phyloP scores from a whole-genome alignment of 495 filamentous ascomycete genomes.

The Tuber brumale region DNA sequence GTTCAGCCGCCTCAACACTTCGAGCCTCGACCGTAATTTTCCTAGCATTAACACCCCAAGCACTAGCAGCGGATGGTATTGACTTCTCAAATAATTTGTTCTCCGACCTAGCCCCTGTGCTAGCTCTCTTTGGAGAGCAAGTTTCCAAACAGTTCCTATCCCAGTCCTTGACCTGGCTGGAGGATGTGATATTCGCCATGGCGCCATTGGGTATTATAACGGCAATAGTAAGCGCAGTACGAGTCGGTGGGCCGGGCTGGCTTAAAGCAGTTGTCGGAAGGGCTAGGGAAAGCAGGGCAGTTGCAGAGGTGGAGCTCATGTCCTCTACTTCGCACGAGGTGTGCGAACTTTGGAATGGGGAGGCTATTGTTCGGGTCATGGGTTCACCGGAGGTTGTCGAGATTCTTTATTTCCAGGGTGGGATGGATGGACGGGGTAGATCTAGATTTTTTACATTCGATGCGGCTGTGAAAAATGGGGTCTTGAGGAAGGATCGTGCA shows the following conservation, averaged over 20 bases:
- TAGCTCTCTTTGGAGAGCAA: too few species aligned
- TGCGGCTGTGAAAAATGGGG: too few species aligned
- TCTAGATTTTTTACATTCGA: too few species aligned
- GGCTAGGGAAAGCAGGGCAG: slow-evolving; percentile 32
- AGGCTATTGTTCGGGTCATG: too few species aligned
- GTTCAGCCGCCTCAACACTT: neutral
- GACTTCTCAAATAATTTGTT: slow-evolving; percentile 13
- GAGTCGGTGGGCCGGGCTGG: slow-evolving; percentile 49
- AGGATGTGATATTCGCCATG: slow-evolving; percentile 52
- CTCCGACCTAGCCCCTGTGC: slow-evolving; percentile 13
- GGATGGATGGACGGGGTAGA: too few species aligned
- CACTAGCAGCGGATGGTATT: neutral
- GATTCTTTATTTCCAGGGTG: too few species aligned
- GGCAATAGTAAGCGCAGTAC: slow-evolving; percentile 49
- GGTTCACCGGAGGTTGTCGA: too few species aligned
- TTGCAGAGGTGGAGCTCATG: too few species aligned
- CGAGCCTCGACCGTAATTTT: neutral
- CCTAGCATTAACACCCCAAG: neutral
- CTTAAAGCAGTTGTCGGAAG: slow-evolving; percentile 51
- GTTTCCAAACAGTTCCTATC: slow-evolving; percentile 53
- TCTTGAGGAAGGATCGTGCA: too few species aligned
- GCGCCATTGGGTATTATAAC: slow-evolving; percentile 53
- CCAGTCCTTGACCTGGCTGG: slow-evolving; percentile 46
- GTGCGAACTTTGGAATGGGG: too few species aligned
- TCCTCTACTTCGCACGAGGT: too few species aligned